A percentile compares a stretch with the other conserved stretches of the same genome.
phyloP scores from a whole-genome alignment of 345 rosid species.

The Linum lewisii region DNA sequence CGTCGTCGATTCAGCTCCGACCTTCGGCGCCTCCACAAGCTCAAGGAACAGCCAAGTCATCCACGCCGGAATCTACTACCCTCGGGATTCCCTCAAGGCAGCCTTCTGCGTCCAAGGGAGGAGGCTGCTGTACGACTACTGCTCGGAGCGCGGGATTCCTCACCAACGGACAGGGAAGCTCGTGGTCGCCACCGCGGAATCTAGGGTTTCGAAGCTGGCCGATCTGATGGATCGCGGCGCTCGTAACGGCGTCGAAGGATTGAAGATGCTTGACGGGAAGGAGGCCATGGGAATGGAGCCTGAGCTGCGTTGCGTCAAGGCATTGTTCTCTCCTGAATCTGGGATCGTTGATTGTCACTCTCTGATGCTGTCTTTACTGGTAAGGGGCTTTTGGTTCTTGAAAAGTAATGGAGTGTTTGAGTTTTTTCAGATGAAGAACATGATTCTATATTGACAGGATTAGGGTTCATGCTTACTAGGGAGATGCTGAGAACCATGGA shows the following conservation, averaged over 20 bases:
- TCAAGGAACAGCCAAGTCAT: conserved; percentile 89
- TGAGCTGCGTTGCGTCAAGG: conserved; percentile 61
- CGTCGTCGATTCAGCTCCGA: conserved; percentile 67
- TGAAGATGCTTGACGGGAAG: conserved; percentile 62
- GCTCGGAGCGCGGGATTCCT: conserved; percentile 43
- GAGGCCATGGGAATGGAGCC: conserved; percentile 82
- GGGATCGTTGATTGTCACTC: conserved; percentile 81
- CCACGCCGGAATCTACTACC: conserved; percentile 93
- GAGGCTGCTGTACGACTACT: conserved; percentile 55
- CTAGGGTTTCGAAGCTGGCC: conserved; percentile 52
- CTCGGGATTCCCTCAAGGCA: conserved; percentile 67
- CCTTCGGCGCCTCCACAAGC: conserved; percentile 76
- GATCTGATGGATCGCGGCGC: conserved; percentile 45
- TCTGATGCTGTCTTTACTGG: conserved; percentile 77
- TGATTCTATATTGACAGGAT: conserved; percentile 35
- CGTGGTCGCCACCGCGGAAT: conserved; percentile 55
- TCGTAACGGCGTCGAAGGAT: conserved; percentile 50
- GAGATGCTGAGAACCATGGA: conserved; percentile 63
- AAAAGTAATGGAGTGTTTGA: conserved; percentile 3
- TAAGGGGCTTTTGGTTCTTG: conserved; percentile 15
- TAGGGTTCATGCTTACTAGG: conserved; percentile 36
- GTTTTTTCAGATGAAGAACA: conserved; percentile 8
- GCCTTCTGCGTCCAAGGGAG: conserved; percentile 66
- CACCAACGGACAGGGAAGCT: conserved; percentile 71
- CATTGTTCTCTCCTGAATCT: conserved; percentile 63